These are phyloP conservation scores for Aspergillus glaucus DNA, from an alignment of 2,329 filamentous ascomycete genomes.

Conservation along the genomic window DNA sequence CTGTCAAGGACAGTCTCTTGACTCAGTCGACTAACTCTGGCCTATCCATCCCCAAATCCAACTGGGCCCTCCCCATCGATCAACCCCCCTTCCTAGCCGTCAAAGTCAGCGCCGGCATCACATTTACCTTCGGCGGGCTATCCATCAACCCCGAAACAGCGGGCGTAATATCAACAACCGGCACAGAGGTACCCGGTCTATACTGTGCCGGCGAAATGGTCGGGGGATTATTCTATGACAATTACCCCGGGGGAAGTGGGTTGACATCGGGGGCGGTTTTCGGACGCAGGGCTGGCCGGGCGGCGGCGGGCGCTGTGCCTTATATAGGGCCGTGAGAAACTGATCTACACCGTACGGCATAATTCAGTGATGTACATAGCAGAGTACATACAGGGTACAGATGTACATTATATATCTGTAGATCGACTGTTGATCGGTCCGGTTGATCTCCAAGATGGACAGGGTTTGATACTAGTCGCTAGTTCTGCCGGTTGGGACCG, in stretches of 20 bases:
- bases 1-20: slow-evolving; percentile 55
- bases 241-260: slow-evolving; percentile 59
- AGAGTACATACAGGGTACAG: too few relatives aligned
- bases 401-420: too few relatives aligned
- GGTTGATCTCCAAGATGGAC: too few relatives aligned
- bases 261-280: slow-evolving; percentile 55
- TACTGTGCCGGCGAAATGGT: slow-evolving; percentile 62
- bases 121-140: slow-evolving; percentile 63
- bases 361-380: not conserved
- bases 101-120: slow-evolving; percentile 59
- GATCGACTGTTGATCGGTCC: too few relatives aligned
- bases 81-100: slow-evolving; percentile 57
- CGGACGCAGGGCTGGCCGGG: slow-evolving; percentile 40
- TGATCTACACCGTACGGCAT: too few relatives aligned
- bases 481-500: too few relatives aligned
- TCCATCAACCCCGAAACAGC: slow-evolving; percentile 50
- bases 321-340: too few relatives aligned
- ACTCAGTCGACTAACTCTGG: slow-evolving; percentile 46
- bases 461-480: too few relatives aligned
- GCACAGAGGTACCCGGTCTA: slow-evolving; percentile 47
- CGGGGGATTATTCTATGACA: slow-evolving; percentile 57
- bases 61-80: slow-evolving; percentile 58
- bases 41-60: slow-evolving; percentile 53
- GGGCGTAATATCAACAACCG: slow-evolving; percentile 45
- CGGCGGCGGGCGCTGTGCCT: slow-evolving; percentile 17